These are phyloP conservation scores for Pestalotiopsis fici DNA, from an alignment of 2,329 filamentous ascomycete species.

Conservation along the genomic window DNA sequence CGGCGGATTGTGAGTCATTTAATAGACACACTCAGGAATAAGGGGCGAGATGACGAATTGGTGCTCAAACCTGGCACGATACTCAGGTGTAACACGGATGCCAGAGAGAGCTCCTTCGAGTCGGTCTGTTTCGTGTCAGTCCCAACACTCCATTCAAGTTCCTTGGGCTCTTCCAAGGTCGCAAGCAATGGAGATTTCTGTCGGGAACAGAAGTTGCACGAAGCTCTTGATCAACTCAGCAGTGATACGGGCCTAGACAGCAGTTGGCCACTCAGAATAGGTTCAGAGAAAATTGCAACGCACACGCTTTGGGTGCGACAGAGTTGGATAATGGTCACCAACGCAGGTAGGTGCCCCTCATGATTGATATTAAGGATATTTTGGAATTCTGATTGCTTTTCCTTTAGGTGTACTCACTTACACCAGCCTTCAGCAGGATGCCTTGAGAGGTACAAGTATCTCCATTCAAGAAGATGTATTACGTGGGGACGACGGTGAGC, in stretches of 20 bases:
- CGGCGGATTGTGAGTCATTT: neutral
- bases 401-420: neutral
- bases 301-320: neutral
- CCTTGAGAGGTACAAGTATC: neutral
- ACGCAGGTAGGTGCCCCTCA: too few relatives aligned
- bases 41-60: neutral
- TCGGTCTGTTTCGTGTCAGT: neutral
- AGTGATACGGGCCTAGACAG: neutral
- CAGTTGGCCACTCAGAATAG: neutral
- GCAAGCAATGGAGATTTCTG: neutral
- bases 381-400: neutral
- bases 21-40: neutral
- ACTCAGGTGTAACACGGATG: neutral
- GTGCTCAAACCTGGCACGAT: neutral
- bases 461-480: neutral
- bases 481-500: neutral
- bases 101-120: neutral
- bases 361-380: too few relatives aligned
- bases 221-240: neutral
- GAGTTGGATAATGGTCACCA: neutral
- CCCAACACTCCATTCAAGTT: neutral
- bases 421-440: neutral
- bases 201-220: neutral
- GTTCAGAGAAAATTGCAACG: neutral
- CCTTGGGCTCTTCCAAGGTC: neutral